Base-by-base conservation (phyloP, 2,329 filamentous ascomycete genomes). In the Blumeriella jaapii region DNA sequence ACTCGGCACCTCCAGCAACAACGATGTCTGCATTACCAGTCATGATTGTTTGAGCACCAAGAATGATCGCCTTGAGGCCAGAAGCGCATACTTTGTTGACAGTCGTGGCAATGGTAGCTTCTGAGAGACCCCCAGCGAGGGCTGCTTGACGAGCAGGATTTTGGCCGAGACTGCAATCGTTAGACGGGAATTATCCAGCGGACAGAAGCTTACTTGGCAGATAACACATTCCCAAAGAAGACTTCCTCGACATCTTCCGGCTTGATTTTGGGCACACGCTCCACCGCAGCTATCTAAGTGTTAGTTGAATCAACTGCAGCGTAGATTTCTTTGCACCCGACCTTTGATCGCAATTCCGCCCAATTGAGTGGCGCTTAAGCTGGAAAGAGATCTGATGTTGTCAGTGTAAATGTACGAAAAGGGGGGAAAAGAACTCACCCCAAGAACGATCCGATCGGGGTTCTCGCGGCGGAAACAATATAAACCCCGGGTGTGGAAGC, bases 21-120 rank as follows among this genome's bases (percentile, higher is more conserved):
- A 98, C 78, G 48, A 95, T 79, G 51, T 84, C 79, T 47, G 89
- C 89, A 58, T 85, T 94, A 50, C 91, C 89, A 35, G 87, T 93
- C 61, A 96, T 86, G 67, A 98, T 98, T 53, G 89, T 95, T 64
- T 96, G 91, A 33, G 89, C 84, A 50, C 82, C 91, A 42, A 98
- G 72, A 48, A 94, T 85, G 57, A 98, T 80, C 50, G 91, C 84
- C 70, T 98, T 98, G 59, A 95, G 68, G 28, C 81, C 79, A 7
- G 87, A 95, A 46, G 91, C 91, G 72, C 91, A 98, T 59, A 98
- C 91, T 69, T 98, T 98, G 79, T 98, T 98, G 57, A 98, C 75
- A 34, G 87, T 93, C 29, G 91, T 98, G 64, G 80, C 82, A 51
- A 93, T 74, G 46, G 82, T 82, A 36, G 72, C 71, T 46, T 93